phyloP scores from a whole-genome alignment of 2,329 filamentous ascomycete genomes.

The Aspergillus tamarii region DNA sequence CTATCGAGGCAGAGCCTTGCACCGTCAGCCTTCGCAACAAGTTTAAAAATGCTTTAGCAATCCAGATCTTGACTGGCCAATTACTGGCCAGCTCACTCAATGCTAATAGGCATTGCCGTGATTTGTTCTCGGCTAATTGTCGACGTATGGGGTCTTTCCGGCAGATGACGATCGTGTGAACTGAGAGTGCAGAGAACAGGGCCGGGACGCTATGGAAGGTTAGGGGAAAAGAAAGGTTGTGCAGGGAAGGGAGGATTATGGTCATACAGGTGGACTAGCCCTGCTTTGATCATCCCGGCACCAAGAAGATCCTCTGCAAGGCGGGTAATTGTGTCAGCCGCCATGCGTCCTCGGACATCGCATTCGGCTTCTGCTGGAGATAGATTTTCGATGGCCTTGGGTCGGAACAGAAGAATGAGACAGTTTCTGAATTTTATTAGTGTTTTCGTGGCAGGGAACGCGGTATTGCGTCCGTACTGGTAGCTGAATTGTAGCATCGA shows the following conservation, averaged over 20 bases:
- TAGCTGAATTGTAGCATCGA: not conserved
- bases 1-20: conserved; percentile 10
- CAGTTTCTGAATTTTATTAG: not conserved
- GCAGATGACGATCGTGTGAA: conserved; percentile 31
- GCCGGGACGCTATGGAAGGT: conserved; percentile 17
- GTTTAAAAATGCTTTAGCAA: conserved; percentile 23
- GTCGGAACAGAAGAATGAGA: not conserved
- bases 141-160: conserved; percentile 23
- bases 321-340: not conserved
- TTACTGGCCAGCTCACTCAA: conserved; percentile 27
- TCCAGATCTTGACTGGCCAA: conserved; percentile 32
- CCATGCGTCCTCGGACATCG: not conserved
- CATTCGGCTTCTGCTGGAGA: not conserved
- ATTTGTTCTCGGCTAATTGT: conserved; percentile 29
- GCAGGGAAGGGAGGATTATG: not conserved
- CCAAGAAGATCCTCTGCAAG: conserved; percentile 3
- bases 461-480: not conserved
- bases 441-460: too few relatives aligned
- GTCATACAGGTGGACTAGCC: not conserved
- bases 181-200: conserved; percentile 27
- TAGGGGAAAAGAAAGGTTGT: not conserved
- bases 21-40: conserved; percentile 21
- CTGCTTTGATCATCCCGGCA: not conserved
- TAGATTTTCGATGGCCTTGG: not conserved
- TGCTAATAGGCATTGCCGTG: conserved; percentile 29